phyloP scores from a whole-genome alignment of 345 rosid species.

The Eucalyptus caleyi region DNA sequence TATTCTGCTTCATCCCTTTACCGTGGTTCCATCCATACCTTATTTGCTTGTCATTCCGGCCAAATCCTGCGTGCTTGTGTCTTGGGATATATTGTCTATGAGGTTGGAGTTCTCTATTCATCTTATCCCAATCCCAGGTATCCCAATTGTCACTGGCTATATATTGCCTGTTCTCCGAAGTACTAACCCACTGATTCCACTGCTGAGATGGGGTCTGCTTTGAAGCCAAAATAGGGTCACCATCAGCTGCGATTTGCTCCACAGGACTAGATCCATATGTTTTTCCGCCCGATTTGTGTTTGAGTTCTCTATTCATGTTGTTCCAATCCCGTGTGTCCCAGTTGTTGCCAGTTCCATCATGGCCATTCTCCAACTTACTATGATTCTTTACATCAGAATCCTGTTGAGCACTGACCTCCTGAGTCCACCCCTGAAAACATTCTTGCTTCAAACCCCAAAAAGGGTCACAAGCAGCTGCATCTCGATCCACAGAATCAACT shows the following conservation, averaged over 20 bases:
- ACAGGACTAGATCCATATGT: not conserved
- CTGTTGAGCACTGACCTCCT: not conserved
- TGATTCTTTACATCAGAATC: not conserved
- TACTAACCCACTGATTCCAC: not conserved
- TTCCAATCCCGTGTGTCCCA: not conserved
- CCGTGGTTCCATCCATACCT: not conserved
- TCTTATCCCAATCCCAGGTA: not conserved
- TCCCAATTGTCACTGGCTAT: not conserved
- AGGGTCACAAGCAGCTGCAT: not conserved
- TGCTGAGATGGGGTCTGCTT: not conserved
- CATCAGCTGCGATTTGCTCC: not conserved
- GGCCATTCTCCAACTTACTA: not conserved
- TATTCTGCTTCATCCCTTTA: not conserved
- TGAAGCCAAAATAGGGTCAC: not conserved
- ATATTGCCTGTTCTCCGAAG: not conserved
- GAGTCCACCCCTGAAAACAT: not conserved
- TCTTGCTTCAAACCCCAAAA: not conserved
- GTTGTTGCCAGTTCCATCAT: not conserved
- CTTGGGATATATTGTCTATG: not conserved
- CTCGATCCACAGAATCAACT: not conserved
- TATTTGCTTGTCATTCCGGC: not conserved
- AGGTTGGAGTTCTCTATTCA: not conserved
- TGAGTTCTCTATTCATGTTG: not conserved
- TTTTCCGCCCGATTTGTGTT: not conserved
- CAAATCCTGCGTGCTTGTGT: not conserved